Base-by-base conservation (phyloP, 257 asterid genomes). In the Rauvolfia tetraphylla region DNA sequence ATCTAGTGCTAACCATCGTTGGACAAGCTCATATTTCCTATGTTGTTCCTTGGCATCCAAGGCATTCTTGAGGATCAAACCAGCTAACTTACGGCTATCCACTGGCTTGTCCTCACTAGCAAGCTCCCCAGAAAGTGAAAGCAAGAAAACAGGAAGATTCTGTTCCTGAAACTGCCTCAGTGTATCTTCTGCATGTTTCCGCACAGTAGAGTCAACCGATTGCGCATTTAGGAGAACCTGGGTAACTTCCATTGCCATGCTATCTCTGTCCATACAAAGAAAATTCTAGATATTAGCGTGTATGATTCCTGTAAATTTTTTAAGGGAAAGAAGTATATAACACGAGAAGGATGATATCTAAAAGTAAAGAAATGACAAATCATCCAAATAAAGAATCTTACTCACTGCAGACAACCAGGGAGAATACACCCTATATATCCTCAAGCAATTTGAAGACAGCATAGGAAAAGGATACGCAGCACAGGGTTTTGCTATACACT, bases 31-130 rank as follows among this genome's bases (percentile, higher is more conserved):
- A 51, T 61, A 80, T 78, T 89, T 89, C 62, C 90, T 78, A 68
- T 84, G 88, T 68, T 87, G 91, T 73, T 89, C 91, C 85, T 87
- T 89, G 15, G 93, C 93, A 83, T 89, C 90, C 90, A 89, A 79
- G 8, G 90, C 86, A 79, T 89, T 89, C 83, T 89, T 89, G 1
- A 89, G 86, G 66, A 89, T 72, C 79, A 87, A 76, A 39, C 93
- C 93, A 7, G 91, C 91, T 74, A 89, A 82, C 70, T 80, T 89
- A 76, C 91, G 93, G 72, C 91, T 89, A 49, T 87, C 93, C 22
- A 85, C 85, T 14, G 93, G 93, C 76, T 89, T 89, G 61, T 87
- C 91, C 78, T 89, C 88, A 68, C 68, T 83, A 34, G 89, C 79
- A 78, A 88, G 92, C 84, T 89, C 93, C 15, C 80, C 89, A 27